A percentile compares a stretch with the other conserved stretches of the same genome.
These are phyloP conservation scores for Candida albicans DNA, from an alignment of 1,139 yeast genomes.

Conservation along the genomic window DNA sequence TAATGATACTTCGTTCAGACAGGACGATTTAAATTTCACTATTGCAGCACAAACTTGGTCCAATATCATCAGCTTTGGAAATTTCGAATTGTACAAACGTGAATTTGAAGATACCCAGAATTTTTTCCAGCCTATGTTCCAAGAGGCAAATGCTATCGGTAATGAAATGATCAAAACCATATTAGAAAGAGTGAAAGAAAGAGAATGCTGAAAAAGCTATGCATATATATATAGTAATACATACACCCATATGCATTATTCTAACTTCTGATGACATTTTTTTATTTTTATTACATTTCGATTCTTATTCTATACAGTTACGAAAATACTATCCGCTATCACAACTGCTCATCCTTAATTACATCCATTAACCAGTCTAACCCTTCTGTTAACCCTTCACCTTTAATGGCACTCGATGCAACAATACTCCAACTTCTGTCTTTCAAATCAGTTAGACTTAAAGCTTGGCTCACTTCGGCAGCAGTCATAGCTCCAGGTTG, in stretches of 20 bases:
- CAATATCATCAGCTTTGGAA: constrained; percentile 72
- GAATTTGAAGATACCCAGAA: constrained; percentile 78
- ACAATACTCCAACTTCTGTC: constrained; percentile 98
- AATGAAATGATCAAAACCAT: constrained; percentile 95
- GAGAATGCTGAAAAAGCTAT: constrained; percentile 21
- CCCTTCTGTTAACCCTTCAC: constrained; percentile 95
- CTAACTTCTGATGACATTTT: neutral
- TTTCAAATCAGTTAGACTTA: constrained; percentile 81
- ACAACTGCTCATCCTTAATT: constrained; percentile 85
- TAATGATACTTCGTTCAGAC: constrained; percentile 65
- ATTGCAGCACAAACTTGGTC: constrained; percentile 87
- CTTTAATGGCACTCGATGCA: constrained; percentile 93
- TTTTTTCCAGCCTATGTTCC: constrained; percentile 82
- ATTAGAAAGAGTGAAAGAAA: constrained; percentile 49
- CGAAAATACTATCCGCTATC: constrained; percentile 9
- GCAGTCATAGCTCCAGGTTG: constrained; percentile 95
- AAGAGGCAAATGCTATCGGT: constrained; percentile 88
- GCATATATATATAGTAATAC: constrained; percentile 1
- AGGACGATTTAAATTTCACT: constrained; percentile 84
- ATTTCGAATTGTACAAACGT: constrained; percentile 66
- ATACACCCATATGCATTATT: neutral
- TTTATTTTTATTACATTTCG: neutral
- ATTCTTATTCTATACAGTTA: neutral
- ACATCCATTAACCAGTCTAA: constrained; percentile 97
- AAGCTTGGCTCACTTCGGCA: constrained; percentile 88